A percentile compares a stretch with the other conserved stretches of the same genome.
Evolutionary conservation across 768 basidiomycete genomes (phyloP).

Genomic region (Wakefieldia striispora): DNA sequence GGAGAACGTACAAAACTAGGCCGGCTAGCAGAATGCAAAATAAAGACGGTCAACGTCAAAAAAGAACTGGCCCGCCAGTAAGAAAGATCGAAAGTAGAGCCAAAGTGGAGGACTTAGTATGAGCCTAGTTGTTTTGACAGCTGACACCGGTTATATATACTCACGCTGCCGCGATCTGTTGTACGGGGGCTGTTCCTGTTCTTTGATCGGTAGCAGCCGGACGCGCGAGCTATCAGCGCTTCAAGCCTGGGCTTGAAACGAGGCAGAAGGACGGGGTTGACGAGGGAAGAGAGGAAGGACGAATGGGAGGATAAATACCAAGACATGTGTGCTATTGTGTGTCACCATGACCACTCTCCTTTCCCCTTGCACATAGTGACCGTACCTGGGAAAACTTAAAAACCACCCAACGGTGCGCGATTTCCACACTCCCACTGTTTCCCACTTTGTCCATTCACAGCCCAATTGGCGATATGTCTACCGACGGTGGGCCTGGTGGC

Average conservation of each 20-base stretch:
- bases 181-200: not conserved
- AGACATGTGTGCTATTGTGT: no score
- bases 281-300: not conserved
- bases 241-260: not conserved
- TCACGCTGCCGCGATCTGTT: constrained; percentile 1
- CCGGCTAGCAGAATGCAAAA: constrained; percentile 39
- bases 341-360: constrained; percentile 25
- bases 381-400: not conserved
- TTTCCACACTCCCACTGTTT: not conserved
- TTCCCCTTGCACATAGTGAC: constrained; percentile 2
- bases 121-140: not conserved
- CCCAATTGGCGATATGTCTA: constrained; percentile 11
- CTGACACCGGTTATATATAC: constrained; percentile 13
- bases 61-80: constrained; percentile 45
- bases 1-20: constrained; percentile 48
- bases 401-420: not conserved
- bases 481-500: constrained; percentile 50
- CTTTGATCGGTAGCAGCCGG: constrained; percentile 8
- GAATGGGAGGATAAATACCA: not conserved
- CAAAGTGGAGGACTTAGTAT: not conserved
- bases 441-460: not conserved
- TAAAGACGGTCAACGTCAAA: constrained; percentile 71
- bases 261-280: not conserved
- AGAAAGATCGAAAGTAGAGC: constrained; percentile 6
- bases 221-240: not conserved